Evolutionary conservation across 179 eudicot species (phyloP).

Genomic region (Corrigiola litoralis): DNA sequence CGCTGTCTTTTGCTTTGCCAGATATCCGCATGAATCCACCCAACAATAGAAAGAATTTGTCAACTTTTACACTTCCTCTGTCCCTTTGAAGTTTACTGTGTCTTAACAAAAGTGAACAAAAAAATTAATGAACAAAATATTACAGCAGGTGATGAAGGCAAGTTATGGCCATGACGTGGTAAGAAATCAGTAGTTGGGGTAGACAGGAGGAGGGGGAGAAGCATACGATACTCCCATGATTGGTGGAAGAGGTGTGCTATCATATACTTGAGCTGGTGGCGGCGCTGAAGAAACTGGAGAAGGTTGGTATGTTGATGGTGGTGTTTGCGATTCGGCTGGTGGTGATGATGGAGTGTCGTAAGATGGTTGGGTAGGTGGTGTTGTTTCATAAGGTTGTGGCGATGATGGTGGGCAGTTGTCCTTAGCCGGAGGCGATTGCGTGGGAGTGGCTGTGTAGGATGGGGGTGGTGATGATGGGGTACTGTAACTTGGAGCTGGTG

Average conservation of each 20-base stretch:
- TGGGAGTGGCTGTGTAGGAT: too few relatives aligned
- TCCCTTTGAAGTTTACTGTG: too few relatives aligned
- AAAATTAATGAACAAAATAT: slow-evolving; percentile 18
- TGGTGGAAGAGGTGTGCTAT: slow-evolving; percentile 17
- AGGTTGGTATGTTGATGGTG: neutral
- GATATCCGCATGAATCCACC: slow-evolving; percentile 5
- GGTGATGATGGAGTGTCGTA: slow-evolving; percentile 4
- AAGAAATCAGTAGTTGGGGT: slow-evolving; percentile 24
- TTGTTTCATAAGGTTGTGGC: too few relatives aligned
- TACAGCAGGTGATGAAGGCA: slow-evolving; percentile 1
- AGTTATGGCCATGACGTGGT: neutral
- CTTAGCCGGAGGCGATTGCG: neutral
- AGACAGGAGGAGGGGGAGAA: slow-evolving; percentile 29
- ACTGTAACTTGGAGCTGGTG: slow-evolving; percentile 11
- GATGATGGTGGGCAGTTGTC: too few relatives aligned
- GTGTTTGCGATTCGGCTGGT: neutral
- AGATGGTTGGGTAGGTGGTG: neutral
- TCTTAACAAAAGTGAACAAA: neutral
- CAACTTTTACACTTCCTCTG: neutral
- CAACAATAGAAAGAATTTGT: neutral
- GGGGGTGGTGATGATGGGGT: too few relatives aligned
- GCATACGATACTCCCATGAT: slow-evolving; percentile 20
- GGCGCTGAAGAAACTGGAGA: neutral
- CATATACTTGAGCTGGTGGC: slow-evolving; percentile 9
- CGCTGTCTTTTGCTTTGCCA: neutral